phyloP scores from a whole-genome alignment of 1,284 basidiomycete species.

The Vanrija sp. region DNA sequence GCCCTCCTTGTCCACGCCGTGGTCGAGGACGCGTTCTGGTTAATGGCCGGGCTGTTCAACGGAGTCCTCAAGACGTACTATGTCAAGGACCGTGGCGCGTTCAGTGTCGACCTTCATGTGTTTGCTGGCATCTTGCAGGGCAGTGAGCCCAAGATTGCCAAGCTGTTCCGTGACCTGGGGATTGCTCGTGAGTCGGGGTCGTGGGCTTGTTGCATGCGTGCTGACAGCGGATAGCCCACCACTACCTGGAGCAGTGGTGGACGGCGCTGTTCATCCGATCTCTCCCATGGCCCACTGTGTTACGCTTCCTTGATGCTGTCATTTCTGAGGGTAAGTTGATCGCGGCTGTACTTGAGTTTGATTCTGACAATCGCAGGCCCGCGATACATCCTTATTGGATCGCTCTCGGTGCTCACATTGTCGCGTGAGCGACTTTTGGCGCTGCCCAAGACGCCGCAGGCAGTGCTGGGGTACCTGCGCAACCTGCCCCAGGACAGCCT shows the following conservation, averaged over 20 bases:
- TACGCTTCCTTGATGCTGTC: constrained; percentile 83
- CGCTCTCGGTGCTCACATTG: constrained; percentile 62
- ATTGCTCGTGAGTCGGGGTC: constrained; percentile 51
- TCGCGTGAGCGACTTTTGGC: constrained; percentile 38
- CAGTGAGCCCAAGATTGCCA: constrained; percentile 62
- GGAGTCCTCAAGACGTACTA: constrained; percentile 73
- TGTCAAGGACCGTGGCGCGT: constrained; percentile 61
- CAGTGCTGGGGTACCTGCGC: constrained; percentile 34
- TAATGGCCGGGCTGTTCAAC: constrained; percentile 63
- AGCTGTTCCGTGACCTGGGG: constrained; percentile 53
- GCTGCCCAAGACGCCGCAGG: constrained; percentile 20
- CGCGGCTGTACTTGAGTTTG: neutral
- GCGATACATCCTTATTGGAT: constrained; percentile 73
- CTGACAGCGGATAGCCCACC: constrained; percentile 24
- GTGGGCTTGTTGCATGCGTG: neutral
- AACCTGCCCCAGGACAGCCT: constrained; percentile 42
- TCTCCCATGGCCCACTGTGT: constrained; percentile 70
- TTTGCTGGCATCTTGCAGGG: constrained; percentile 70
- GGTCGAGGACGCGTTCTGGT: constrained; percentile 89
- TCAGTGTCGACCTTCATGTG: constrained; percentile 74
- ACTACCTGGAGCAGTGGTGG: constrained; percentile 42
- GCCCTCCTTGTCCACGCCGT: constrained; percentile 75
- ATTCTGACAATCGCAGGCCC: constrained; percentile 56
- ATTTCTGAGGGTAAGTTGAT: constrained; percentile 66
- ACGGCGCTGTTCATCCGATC: constrained; percentile 63